A percentile compares a stretch with the other conserved stretches of the same genome.
Conservation (phyloP, 768 basidiomycete genomes). For the Roridomyces roridus region DNA sequence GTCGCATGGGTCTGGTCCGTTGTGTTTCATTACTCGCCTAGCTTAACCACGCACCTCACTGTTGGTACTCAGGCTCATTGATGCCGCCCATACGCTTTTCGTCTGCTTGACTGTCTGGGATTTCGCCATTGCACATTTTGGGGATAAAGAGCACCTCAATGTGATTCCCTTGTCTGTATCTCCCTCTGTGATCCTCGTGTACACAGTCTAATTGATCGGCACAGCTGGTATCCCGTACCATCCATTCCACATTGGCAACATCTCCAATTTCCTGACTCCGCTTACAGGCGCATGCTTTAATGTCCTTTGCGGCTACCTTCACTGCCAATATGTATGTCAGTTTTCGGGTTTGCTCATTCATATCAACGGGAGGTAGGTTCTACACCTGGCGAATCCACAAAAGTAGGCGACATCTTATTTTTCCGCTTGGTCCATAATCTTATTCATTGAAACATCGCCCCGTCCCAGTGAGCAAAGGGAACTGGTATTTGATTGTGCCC, state of each 20-base stretch:
- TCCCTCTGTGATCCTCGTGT: background rate
- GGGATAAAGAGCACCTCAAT: background rate
- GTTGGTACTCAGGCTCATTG: conserved; percentile 1
- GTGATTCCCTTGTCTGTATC: conserved; percentile 2
- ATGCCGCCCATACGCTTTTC: too few species aligned
- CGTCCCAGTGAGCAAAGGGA: conserved; percentile 14
- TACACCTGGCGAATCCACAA: conserved; percentile 12
- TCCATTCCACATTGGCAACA: background rate
- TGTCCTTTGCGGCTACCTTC: background rate
- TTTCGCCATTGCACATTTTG: conserved; percentile 4
- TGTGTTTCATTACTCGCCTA: too few species aligned
- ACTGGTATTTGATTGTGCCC: conserved; percentile 5
- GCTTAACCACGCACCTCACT: background rate
- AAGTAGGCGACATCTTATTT: conserved; percentile 5
- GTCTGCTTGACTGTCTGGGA: too few species aligned
- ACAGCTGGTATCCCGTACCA: conserved; percentile 4
- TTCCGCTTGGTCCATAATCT: too few species aligned
- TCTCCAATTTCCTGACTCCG: background rate
- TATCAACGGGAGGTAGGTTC: conserved; percentile 1
- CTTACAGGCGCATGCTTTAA: background rate
- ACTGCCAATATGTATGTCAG: conserved; percentile 5
- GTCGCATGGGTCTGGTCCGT: conserved; percentile 11
- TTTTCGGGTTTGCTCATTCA: background rate
- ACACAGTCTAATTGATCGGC: background rate
- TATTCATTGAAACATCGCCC: background rate